phyloP scores from a whole-genome alignment of 225 moss, liverwort and hornwort genomes.

The Antitrichia curtipendula region DNA sequence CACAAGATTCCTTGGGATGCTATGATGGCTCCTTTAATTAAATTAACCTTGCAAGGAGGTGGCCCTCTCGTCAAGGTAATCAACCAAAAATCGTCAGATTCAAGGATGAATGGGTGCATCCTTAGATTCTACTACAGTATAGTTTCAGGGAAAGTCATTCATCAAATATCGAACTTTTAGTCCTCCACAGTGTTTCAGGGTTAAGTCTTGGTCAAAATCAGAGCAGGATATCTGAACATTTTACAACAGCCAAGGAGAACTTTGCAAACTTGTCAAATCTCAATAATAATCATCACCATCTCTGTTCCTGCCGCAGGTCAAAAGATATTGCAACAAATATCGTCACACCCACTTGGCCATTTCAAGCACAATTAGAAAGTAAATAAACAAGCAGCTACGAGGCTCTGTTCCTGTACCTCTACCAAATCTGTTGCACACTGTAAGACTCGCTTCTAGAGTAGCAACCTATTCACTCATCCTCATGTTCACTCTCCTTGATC shows the following conservation, averaged over 20 bases:
- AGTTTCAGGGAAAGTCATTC: not conserved
- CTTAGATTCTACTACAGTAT: not conserved
- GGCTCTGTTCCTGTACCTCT: not conserved
- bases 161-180: not conserved
- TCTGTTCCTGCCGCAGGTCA: not conserved
- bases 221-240: too few species aligned
- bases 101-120: not conserved
- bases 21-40: not conserved
- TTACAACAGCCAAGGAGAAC: not conserved
- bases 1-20: not conserved
- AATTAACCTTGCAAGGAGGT: not conserved
- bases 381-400: not conserved
- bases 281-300: not conserved
- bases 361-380: not conserved
- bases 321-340: not conserved
- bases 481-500: not conserved
- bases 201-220: not conserved
- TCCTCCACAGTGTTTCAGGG: not conserved
- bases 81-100: not conserved
- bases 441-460: not conserved
- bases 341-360: not conserved
- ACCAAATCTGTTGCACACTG: not conserved
- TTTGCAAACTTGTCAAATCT: not conserved
- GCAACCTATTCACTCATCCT: not conserved
- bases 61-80: not conserved